These are phyloP conservation scores for Myxozyma mucilagina DNA, from an alignment of 805 yeast species.

Conservation along the genomic window DNA sequence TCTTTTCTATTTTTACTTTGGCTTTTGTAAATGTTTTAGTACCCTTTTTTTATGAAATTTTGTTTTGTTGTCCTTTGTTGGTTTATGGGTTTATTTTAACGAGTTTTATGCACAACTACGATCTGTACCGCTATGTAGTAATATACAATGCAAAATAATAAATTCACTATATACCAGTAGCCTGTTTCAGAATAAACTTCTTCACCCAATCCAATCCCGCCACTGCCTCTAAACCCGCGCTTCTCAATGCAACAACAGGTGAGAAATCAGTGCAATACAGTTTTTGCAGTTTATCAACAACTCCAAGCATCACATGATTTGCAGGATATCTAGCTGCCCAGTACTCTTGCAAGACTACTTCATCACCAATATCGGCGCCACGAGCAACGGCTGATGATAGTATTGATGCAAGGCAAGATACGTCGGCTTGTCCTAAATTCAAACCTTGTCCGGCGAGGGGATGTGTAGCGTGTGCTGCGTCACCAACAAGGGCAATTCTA, in stretches of 20 bases:
- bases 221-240: slow-evolving; percentile 71
- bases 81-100: too few species aligned
- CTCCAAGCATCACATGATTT: slow-evolving; percentile 80
- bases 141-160: not conserved
- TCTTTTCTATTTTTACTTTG: too few species aligned
- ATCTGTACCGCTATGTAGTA: too few species aligned
- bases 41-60: too few species aligned
- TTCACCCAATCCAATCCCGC: slow-evolving; percentile 67
- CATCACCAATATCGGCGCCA: slow-evolving; percentile 86
- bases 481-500: slow-evolving; percentile 91
- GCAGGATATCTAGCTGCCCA: slow-evolving; percentile 78
- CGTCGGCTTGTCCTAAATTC: slow-evolving; percentile 97
- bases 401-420: slow-evolving; percentile 64
- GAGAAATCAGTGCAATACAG: slow-evolving; percentile 69
- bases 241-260: slow-evolving; percentile 74
- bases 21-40: too few species aligned
- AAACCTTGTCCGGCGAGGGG: slow-evolving; percentile 98
- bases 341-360: slow-evolving; percentile 80
- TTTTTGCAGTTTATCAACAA: slow-evolving; percentile 89
- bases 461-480: slow-evolving; percentile 97
- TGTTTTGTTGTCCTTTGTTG: too few species aligned
- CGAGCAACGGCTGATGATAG: slow-evolving; percentile 68
- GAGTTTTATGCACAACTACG: too few species aligned
- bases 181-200: slow-evolving; percentile 62
- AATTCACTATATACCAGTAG: slow-evolving; percentile 42